phyloP scores from a whole-genome alignment of 192 early-diverging fungal genomes.

The Entrophospora sp. region DNA sequence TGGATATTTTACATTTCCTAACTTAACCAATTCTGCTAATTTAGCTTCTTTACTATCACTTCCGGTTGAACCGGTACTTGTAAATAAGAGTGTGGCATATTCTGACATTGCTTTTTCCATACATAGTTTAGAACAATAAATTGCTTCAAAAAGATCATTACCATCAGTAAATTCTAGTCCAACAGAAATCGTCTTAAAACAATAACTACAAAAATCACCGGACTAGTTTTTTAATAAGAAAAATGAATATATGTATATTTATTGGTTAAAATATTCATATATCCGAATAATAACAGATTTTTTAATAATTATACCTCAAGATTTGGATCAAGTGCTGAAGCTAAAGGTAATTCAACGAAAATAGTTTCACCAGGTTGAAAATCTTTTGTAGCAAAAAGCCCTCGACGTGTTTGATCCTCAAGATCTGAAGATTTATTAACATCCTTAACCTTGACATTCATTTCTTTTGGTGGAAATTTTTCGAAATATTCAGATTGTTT shows the following conservation, averaged over 20 bases:
- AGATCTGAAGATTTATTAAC: conserved; percentile 26
- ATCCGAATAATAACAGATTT: neutral
- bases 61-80: conserved; percentile 26
- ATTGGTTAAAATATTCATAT: neutral
- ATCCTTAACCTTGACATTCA: conserved; percentile 63
- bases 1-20: conserved; percentile 51
- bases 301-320: conserved; percentile 41
- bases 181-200: conserved; percentile 49
- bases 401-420: conserved; percentile 54
- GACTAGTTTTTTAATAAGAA: conserved; percentile 18
- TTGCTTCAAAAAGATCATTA: conserved; percentile 49
- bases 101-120: conserved; percentile 48
- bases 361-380: conserved; percentile 67
- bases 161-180: conserved; percentile 26
- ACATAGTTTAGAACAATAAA: conserved; percentile 70
- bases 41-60: conserved; percentile 3
- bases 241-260: neutral
- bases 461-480: conserved; percentile 66
- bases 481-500: conserved; percentile 74
- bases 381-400: conserved; percentile 61
- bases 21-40: conserved; percentile 19
- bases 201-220: conserved; percentile 62
- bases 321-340: conserved; percentile 56
- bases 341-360: conserved; percentile 65
- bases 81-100: conserved; percentile 52